Evolutionary conservation across 106 monocot species (phyloP).

Genomic region (Gastrodia elata): DNA sequence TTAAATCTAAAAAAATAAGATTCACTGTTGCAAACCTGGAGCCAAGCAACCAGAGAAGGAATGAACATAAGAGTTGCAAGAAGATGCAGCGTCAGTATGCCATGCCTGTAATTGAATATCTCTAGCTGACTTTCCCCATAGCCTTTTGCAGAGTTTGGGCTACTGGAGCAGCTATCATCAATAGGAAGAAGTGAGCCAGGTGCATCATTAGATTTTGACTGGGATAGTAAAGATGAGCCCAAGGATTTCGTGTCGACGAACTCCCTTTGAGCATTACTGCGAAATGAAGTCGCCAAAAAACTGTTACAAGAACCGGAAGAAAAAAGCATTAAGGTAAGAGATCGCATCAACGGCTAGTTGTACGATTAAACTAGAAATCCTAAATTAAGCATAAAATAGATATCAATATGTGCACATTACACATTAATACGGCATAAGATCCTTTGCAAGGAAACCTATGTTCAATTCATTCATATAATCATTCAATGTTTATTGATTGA

Average conservation of each 20-base stretch:
- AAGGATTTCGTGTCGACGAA: slow-evolving; percentile 15
- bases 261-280: slow-evolving; percentile 68
- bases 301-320: slow-evolving; percentile 52
- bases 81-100: slow-evolving; percentile 83
- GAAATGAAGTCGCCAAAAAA: slow-evolving; percentile 92
- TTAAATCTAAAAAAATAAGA: background rate
- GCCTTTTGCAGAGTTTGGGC: slow-evolving; percentile 48
- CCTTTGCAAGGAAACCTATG: background rate
- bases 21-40: slow-evolving; percentile 52
- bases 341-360: background rate
- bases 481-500: background rate
- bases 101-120: slow-evolving; percentile 69
- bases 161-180: slow-evolving; percentile 40
- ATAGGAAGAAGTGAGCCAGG: slow-evolving; percentile 36
- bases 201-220: slow-evolving; percentile 23
- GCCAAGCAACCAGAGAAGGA: slow-evolving; percentile 81
- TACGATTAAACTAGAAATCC: background rate
- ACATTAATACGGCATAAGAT: background rate
- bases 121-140: slow-evolving; percentile 75
- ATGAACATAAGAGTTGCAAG: slow-evolving; percentile 67
- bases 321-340: slow-evolving; percentile 4
- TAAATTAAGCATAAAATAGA: background rate
- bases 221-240: slow-evolving; percentile 14
- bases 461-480: background rate
- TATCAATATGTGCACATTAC: background rate